Evolutionary conservation across 148 eudicot genomes (phyloP), one percentile per base, ranked within the genome.

Genomic region (Amaranthus hypochondriacus): DNA sequence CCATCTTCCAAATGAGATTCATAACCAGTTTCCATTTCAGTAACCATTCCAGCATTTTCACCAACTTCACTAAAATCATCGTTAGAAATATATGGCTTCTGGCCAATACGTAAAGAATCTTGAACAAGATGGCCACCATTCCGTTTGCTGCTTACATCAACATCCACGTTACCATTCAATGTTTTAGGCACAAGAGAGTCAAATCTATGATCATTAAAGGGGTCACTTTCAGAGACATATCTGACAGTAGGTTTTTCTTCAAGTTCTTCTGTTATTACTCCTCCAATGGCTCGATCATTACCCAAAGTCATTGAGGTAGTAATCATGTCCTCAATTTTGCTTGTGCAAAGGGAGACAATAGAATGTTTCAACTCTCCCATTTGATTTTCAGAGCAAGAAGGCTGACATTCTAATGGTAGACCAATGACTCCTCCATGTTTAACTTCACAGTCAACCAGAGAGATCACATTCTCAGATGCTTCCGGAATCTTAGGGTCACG

Each of bases 1-100:
- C 91, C 92, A 83, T 91, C 96, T 78, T 88, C 96, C 54, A 85
- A 83, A 15, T 91, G 86, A 78, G 90, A 89, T 74, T 90, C 96
- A 81, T 79, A 88, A 73, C 84, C 90, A 47, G 72, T 75, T 71
- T 82, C 81, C 43, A 71, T 59, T 56, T 65, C 69, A 48, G 76
- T 55, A 66, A 75, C 73, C 58, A 55, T 68, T 62, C 14, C 77
- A 62, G 50, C 51, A 57, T 67, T 75, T 21, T 14, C 21, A 68
- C 50, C 49, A 18, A 70, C 71, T 48, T 56, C 69, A 75, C 57
- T 56, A 61, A 56, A 78, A 18, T 73, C 83, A n/a, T 73, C 83
- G 64, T 65, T 80, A 70, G 85, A 81, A 60, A 75, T 58, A 79
- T 81, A 82, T 2, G 70, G 81, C 28, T 63, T 66, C 67, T 55